Evolutionary conservation across 2,329 filamentous ascomycete genomes (phyloP).

Genomic region (Sclerotinia glacialis): DNA sequence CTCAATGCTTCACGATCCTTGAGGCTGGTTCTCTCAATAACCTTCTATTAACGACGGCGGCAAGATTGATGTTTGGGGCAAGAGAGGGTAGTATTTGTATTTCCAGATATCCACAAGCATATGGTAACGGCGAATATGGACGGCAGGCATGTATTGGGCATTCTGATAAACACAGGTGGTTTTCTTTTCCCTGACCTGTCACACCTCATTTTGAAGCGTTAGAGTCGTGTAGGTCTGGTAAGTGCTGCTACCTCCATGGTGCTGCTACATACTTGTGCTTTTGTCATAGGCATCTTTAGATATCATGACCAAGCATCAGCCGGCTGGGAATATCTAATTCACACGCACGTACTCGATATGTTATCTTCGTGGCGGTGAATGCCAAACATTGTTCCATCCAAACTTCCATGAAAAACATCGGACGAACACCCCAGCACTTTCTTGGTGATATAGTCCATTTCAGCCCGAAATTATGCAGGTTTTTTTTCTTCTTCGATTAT

Average conservation of each 20-base stretch:
- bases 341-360: background rate
- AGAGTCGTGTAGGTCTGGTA: background rate
- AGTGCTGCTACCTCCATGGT: background rate
- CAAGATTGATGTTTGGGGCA: background rate
- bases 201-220: background rate
- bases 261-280: background rate
- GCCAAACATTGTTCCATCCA: background rate
- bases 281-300: background rate
- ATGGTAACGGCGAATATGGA: background rate
- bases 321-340: background rate
- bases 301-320: background rate
- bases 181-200: background rate
- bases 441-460: background rate
- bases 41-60: background rate
- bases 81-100: background rate
- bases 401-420: background rate
- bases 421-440: background rate
- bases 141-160: background rate
- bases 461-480: conserved; percentile 7
- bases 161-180: background rate
- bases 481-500: conserved; percentile 7
- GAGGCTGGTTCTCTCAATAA: background rate
- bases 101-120: background rate
- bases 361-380: background rate
- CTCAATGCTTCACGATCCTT: background rate